phyloP scores from a whole-genome alignment of 108 stramenopile species.

The Fistulifera pelliculosa region DNA sequence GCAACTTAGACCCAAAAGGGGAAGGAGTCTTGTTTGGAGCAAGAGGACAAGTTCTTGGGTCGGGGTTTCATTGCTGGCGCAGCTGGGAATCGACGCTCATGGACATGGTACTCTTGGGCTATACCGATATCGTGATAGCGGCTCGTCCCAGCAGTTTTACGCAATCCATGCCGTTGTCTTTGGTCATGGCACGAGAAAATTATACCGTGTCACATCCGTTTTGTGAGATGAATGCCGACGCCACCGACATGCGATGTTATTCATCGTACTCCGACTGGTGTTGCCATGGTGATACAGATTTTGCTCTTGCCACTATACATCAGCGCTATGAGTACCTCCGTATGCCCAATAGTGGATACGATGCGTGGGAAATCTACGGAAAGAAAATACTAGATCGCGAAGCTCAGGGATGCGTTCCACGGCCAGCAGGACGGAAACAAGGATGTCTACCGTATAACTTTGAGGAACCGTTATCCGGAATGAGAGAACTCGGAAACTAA shows the following conservation, averaged over 20 bases:
- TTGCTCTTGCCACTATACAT: slow-evolving; percentile 9
- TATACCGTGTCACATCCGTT: slow-evolving; percentile 1
- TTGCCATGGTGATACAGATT: slow-evolving; percentile 15
- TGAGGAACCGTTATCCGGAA: too few species aligned
- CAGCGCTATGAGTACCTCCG: slow-evolving; percentile 14
- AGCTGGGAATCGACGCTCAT: slow-evolving; percentile 31
- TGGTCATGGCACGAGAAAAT: slow-evolving; percentile 19
- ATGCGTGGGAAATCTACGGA: neutral
- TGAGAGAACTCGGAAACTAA: too few species aligned
- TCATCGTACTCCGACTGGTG: slow-evolving; percentile 17
- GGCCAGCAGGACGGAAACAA: slow-evolving; percentile 3
- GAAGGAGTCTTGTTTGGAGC: slow-evolving; percentile 22
- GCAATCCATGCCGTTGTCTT: slow-evolving; percentile 39
- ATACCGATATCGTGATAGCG: slow-evolving; percentile 42
- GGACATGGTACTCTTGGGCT: slow-evolving; percentile 33
- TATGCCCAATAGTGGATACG: slow-evolving; percentile 1
- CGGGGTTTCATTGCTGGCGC: slow-evolving; percentile 12
- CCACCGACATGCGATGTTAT: slow-evolving; percentile 13
- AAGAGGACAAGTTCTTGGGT: slow-evolving; percentile 8
- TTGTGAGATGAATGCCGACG: slow-evolving; percentile 17
- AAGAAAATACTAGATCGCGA: slow-evolving; percentile 4
- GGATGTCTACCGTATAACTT: slow-evolving; percentile 10
- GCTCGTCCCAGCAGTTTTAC: slow-evolving; percentile 27
- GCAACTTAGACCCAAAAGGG: slow-evolving; percentile 11
- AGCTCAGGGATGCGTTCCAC: slow-evolving; percentile 7